Conservation (phyloP, 129 eudicot genomes). For the Artemisia tridentata region DNA sequence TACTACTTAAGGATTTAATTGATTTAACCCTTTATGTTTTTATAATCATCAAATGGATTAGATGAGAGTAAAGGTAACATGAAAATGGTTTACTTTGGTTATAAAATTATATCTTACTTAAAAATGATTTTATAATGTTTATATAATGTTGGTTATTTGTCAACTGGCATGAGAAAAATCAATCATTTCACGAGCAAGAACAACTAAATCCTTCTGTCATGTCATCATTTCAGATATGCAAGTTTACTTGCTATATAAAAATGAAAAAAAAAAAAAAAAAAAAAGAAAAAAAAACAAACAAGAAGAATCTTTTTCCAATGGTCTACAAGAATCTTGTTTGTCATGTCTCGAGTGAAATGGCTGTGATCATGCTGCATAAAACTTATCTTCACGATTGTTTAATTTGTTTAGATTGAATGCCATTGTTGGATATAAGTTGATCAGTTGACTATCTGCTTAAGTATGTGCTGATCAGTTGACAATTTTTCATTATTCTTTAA, state of each 20-base stretch:
- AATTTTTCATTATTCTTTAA: slow-evolving; percentile 28
- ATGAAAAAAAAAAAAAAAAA: not conserved
- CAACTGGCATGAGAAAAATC: slow-evolving; percentile 25
- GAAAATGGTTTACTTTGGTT: slow-evolving; percentile 23
- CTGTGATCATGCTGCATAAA: slow-evolving; percentile 3
- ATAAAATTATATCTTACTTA: slow-evolving; percentile 16
- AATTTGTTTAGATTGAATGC: slow-evolving; percentile 11
- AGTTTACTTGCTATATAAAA: slow-evolving; percentile 10
- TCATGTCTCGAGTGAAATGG: slow-evolving; percentile 17
- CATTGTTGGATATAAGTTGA: slow-evolving; percentile 18
- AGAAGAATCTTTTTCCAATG: not conserved
- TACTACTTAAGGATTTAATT: not conserved
- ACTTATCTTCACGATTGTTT: slow-evolving; percentile 20
- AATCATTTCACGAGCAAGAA: slow-evolving; percentile 30
- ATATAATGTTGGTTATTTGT: slow-evolving; percentile 7
- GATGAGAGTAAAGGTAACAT: slow-evolving; percentile 14
- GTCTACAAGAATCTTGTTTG: slow-evolving; percentile 7
- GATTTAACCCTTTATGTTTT: slow-evolving; percentile 2
- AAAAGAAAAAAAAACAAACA: not conserved
- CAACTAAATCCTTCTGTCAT: slow-evolving; percentile 34
- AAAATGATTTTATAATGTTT: slow-evolving; percentile 14
- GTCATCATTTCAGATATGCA: slow-evolving; percentile 23
- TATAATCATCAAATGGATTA: slow-evolving; percentile 4
- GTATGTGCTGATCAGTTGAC: slow-evolving; percentile 12
- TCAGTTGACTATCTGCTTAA: slow-evolving; percentile 31